A percentile compares a stretch with the other conserved stretches of the same genome.
Evolutionary conservation across 2,329 filamentous ascomycete species (phyloP).

Genomic region (Lachnellula suecica): DNA sequence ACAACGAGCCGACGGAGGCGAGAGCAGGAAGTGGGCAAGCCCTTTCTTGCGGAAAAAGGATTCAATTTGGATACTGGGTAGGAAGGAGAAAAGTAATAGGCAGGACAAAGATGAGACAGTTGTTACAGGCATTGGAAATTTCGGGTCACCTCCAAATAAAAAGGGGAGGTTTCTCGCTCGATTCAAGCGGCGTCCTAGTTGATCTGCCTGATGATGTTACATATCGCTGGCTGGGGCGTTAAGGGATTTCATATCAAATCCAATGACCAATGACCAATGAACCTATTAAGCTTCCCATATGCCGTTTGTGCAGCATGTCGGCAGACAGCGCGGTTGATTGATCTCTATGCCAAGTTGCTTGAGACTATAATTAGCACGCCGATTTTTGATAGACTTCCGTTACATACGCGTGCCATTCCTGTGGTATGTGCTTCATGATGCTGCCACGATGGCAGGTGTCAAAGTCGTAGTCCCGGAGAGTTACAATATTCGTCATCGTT

Average conservation of each 20-base stretch:
- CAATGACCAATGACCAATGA: too few species aligned
- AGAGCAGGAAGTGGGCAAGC: slow-evolving; percentile 18
- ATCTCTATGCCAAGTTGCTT: slow-evolving; percentile 1
- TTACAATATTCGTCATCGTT: slow-evolving; percentile 24
- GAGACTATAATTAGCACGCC: too few species aligned
- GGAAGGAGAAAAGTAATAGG: slow-evolving; percentile 31
- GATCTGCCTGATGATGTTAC: slow-evolving; percentile 3
- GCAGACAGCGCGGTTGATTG: background rate
- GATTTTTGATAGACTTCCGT: background rate
- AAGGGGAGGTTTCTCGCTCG: slow-evolving; percentile 26
- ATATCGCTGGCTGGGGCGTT: slow-evolving; percentile 2
- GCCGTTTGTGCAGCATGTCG: background rate
- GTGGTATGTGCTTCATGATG: background rate
- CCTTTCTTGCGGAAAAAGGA: slow-evolving; percentile 43
- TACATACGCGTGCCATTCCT: background rate
- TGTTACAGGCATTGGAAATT: slow-evolving; percentile 17
- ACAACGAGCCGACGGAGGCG: slow-evolving; percentile 45
- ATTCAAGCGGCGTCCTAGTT: slow-evolving; percentile 29
- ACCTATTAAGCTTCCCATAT: background rate
- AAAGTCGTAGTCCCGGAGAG: background rate
- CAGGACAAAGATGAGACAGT: slow-evolving; percentile 21
- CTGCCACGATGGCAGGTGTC: background rate
- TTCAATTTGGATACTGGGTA: slow-evolving; percentile 49
- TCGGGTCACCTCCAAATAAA: slow-evolving; percentile 14
- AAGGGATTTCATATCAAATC: background rate